Base-by-base conservation (phyloP, 495 filamentous ascomycete genomes). In the Xylaria scruposa region DNA sequence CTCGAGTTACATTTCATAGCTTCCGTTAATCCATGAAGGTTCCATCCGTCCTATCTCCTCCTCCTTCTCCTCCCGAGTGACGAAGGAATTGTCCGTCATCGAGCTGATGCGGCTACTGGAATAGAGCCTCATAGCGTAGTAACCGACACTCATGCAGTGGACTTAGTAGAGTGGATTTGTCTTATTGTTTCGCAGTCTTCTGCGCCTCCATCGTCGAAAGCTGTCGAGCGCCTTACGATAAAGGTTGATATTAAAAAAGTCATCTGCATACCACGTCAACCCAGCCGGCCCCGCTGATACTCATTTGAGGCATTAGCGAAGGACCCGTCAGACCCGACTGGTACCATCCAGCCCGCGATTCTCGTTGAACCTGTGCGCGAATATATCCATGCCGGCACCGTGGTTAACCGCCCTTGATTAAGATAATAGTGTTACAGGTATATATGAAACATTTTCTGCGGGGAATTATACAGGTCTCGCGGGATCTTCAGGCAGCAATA, bases 391-490 rank as follows among this genome's bases (percentile, higher is more conserved):
- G 67, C 19, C 29, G 33, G 29, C 36, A 47, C 29, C 42, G 40
- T 26, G 29, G 26, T n/a, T 42, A 36, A 61, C 5, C 40, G 44
- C 54, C 67, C 29, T 51, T 44, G 4, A 21, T 49, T 24, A 51
- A 51, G 47, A 51, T 10, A 13, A 51, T 47, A 61, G 47, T 69
- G 24, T 49, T 69, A 69, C 67, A 69, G 61, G n/a, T 61, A 10
- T 60, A 60, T 38, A 69, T 40, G 38, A 4, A 10, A n/a, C 17
- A 8, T 12, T 33, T 24, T 26, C 38, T 60, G 42, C 38, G 26
- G 26, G 26, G 42, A 40, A 38, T 13, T 61, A 40, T 26, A 47
- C 15, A 44, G 13, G 36, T 36, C 53, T 31, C 24, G 29, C 29
- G 15, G 13, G 47, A 21, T 26, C 62, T 29, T 40, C 24, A 5